phyloP scores from a whole-genome alignment of 257 asterid genomes.

The Solanum pennellii region DNA sequence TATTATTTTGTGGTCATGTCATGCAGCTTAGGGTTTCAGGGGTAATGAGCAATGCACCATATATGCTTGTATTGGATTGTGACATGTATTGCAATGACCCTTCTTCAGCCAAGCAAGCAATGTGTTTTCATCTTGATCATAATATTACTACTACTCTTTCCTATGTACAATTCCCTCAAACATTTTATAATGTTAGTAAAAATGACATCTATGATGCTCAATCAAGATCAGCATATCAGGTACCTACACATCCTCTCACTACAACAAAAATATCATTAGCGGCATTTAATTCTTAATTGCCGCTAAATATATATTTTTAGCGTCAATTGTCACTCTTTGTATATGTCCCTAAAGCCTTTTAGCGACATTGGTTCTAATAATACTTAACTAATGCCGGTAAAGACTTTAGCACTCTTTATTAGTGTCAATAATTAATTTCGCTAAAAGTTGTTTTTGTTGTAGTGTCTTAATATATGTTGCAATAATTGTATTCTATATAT shows the following conservation, averaged over 20 bases:
- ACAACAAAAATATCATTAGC: too few relatives aligned
- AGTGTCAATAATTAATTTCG: too few relatives aligned
- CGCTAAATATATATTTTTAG: too few relatives aligned
- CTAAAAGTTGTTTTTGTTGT: too few relatives aligned
- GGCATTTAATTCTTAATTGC: too few relatives aligned
- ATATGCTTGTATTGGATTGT: conserved; percentile 43
- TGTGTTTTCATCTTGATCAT: conserved; percentile 61
- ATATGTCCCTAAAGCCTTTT: too few relatives aligned
- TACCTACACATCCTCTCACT: conserved; percentile 12
- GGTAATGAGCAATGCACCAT: conserved; percentile 72
- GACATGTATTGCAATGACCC: conserved; percentile 68
- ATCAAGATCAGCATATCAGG: conserved; percentile 68
- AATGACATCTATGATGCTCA: conserved; percentile 78
- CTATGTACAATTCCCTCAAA: conserved; percentile 64
- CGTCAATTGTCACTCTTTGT: too few relatives aligned
- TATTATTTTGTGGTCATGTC: background rate
- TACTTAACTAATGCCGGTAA: too few relatives aligned
- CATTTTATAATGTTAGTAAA: conserved; percentile 61
- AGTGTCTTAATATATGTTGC: background rate
- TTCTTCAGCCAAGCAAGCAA: conserved; percentile 60
- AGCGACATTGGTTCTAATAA: too few relatives aligned
- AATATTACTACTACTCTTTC: conserved; percentile 28
- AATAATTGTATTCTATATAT: background rate
- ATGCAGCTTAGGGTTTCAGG: conserved; percentile 60
- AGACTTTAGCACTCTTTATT: too few relatives aligned